Evolutionary conservation across 768 basidiomycete genomes (phyloP).

Genomic region (Suillus weaverae): DNA sequence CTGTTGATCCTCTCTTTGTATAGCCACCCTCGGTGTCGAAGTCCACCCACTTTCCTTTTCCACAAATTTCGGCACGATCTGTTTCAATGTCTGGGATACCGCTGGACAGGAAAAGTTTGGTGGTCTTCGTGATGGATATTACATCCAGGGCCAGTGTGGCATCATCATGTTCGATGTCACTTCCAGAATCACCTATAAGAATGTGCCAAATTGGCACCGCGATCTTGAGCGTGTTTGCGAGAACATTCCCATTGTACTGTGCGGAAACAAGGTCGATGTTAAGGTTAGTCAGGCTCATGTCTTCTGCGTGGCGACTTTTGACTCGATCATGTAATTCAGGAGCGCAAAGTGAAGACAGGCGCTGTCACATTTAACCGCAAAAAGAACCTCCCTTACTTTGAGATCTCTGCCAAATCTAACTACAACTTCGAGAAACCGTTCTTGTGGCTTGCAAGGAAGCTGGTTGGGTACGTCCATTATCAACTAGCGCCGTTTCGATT

Average conservation of each 20-base stretch:
- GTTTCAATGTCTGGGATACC: conserved; percentile 99
- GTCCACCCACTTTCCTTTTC: conserved; percentile 95
- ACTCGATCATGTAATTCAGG: conserved; percentile 47
- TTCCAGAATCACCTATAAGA: conserved; percentile 99
- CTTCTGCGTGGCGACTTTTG: conserved; percentile 4
- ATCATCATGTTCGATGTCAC: conserved; percentile 99
- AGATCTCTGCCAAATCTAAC: conserved; percentile 99
- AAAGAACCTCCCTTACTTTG: conserved; percentile 99
- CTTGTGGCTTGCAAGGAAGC: conserved; percentile 98
- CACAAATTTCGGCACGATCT: conserved; percentile 98
- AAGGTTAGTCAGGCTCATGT: conserved; percentile 61
- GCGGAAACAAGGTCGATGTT: conserved; percentile 99
- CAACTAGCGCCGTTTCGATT: background rate
- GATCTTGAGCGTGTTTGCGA: conserved; percentile 99
- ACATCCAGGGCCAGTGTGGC: conserved; percentile 97
- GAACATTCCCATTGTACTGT: conserved; percentile 98
- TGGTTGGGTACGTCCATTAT: conserved; percentile 75
- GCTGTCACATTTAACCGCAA: conserved; percentile 99
- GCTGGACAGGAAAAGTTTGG: conserved; percentile 99
- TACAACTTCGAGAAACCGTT: conserved; percentile 99
- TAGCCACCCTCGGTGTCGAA: conserved; percentile 99
- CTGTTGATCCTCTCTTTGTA: conserved; percentile 16
- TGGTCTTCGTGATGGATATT: conserved; percentile 95
- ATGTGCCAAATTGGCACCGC: conserved; percentile 99
- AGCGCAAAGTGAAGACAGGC: conserved; percentile 99